Evolutionary conservation across 192 early-diverging fungal species (phyloP), one percentile per base, ranked within the genome.

Genomic region (Coemansia sp.): DNA sequence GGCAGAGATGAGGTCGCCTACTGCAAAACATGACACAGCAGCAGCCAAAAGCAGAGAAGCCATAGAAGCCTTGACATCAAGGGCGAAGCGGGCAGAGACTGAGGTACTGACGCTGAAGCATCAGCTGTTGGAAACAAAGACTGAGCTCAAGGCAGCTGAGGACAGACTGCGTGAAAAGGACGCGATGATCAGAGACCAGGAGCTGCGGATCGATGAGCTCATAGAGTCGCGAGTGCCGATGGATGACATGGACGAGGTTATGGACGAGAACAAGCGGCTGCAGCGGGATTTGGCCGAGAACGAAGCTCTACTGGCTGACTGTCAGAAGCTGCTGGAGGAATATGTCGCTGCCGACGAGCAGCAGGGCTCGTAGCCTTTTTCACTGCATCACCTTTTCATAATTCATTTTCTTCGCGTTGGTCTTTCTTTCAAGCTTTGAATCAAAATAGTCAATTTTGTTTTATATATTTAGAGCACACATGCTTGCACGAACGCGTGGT

Each of bases 71-170:
- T 17, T 38, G 17, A 26, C 34, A 25, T 20, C 12, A 3, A 31
- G 34, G 8, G 31, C 61, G 14, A 48, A 51, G 25, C 50, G 38
- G 56, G 58, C 60, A 0, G 75, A 78, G 66, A 78, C 66, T 4
- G 75, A 78, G 56, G 48, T 64, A 11, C 58, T 72, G 6, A 69
- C 75, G 12, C 56, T 78, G 25, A 72, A 64, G 63, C 75, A 78
- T 47, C 70, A 71, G 70, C 66, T 78, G n/a, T n/a, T 72, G 38
- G 75, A 78, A 44, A 69, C 75, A 63, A 78, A 78, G 66, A 42
- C 70, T 2, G 75, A 78, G 20, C 75, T 78, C 15, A 69, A 68
- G 59, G 75, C 70, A 1, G 75, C 75, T 3, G 75, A 72, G 58
- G 60, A 66, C 52, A 57, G 75, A 44, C 63, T 78, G 48, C 66